Percentiles rank a stretch among this genome's conserved stretches.
Conservation (phyloP, 1,284 basidiomycete species). For the Coniferiporia weirii region DNA sequence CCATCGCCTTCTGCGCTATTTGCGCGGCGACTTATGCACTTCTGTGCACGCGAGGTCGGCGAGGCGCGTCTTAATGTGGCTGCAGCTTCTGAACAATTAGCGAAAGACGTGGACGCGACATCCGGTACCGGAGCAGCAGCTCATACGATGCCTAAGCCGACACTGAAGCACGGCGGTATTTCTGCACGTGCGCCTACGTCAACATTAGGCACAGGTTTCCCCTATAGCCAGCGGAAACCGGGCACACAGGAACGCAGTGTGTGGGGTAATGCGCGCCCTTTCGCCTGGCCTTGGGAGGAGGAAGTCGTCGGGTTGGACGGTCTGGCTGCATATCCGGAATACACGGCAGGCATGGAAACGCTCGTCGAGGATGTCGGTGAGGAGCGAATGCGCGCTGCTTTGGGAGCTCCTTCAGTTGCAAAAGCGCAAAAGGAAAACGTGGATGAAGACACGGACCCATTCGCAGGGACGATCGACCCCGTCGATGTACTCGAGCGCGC, state of each 20-base stretch:
- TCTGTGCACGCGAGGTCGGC: constrained; percentile 53
- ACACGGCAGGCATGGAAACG: background rate
- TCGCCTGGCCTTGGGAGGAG: constrained; percentile 15
- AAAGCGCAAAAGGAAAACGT: background rate
- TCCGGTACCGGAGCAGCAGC: too few species aligned
- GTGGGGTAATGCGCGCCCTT: constrained; percentile 13
- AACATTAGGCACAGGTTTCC: background rate
- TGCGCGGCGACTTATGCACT: constrained; percentile 84
- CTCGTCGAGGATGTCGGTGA: background rate
- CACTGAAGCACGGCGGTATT: constrained; percentile 5
- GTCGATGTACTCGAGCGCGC: constrained; percentile 20
- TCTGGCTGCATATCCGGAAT: background rate
- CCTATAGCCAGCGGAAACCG: background rate
- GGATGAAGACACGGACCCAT: background rate
- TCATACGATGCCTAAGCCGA: background rate
- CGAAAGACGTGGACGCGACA: too few species aligned
- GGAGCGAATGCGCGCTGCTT: background rate
- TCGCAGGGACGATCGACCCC: constrained; percentile 13
- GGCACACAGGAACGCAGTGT: background rate
- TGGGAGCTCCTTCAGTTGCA: background rate
- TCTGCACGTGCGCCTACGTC: background rate
- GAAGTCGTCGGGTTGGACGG: background rate
- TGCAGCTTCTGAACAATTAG: too few species aligned
- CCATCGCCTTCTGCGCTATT: constrained; percentile 72
- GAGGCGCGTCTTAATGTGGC: background rate